Evolutionary conservation across 139 green algal species (phyloP), one percentile per base, ranked within the genome.

Genomic region (Chlorella sp.): DNA sequence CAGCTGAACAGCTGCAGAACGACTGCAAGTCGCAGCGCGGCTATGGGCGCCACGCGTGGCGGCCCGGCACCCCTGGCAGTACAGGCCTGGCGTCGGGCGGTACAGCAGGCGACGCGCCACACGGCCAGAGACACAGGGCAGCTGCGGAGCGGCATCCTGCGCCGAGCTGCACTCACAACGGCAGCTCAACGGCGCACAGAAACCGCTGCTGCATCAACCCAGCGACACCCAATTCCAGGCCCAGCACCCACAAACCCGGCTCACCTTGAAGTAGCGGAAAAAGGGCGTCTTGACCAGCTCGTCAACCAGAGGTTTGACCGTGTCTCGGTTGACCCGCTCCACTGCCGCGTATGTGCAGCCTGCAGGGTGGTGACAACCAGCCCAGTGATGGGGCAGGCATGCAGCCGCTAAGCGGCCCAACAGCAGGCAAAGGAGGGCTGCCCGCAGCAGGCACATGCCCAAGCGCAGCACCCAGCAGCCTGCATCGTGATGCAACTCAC

Each of bases 211-310:
- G n/a, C n/a, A n/a, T n/a, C n/a, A n/a, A n/a, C n/a, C n/a, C 16
- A 24, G 51, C 51, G 4, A 16, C 51, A 60, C 9, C 51, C 51
- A 20, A 36, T 20, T 2, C 60, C 26, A n/a, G 5, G 24, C 28
- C 36, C 22, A 36, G 32, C 75, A 70, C 34, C 24, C 60, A 75
- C 40, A 65, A 36, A 43, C 0, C 46, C 22, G 16, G 54, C 43
- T 17, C 28, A 93, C 94, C 90, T 98, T 98, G 91, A 98, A 98
- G 84, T 97, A 98, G 0, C 93, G 88, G 86, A 98, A 98, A 89
- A 98, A 98, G 13, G 95, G 88, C 40, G 91, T 96, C 60, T 90
- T 81, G 24, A 96, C 93, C 20, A 98, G 86, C 16, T 94, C 56
- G 7, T 77, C 62, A 67, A 97, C 79, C 28, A 96, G 43, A 8